These are phyloP conservation scores for Solanum pinnatisectum DNA, from an alignment of 257 asterid genomes.

Conservation along the genomic window DNA sequence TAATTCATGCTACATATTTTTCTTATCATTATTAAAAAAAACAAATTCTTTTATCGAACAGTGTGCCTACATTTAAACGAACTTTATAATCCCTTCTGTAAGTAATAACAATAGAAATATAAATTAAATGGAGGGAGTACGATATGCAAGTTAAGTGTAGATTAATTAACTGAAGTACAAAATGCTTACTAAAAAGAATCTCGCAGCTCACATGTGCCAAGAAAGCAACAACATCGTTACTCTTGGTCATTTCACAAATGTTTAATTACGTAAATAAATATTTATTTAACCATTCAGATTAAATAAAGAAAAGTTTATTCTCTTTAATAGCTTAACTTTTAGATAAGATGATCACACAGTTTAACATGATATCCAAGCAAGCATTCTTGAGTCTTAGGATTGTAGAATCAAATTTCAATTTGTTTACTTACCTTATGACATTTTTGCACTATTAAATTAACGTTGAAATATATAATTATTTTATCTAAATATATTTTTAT, in stretches of 20 bases:
- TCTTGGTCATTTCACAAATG: neutral
- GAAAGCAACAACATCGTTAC: neutral
- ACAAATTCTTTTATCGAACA: neutral
- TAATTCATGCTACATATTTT: neutral
- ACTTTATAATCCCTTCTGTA: neutral
- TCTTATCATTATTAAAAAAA: neutral
- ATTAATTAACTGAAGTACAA: neutral
- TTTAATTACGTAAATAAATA: neutral
- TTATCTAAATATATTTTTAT: neutral
- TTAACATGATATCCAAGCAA: neutral
- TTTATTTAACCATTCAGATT: neutral
- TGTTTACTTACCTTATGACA: neutral
- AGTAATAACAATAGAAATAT: neutral
- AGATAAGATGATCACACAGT: neutral
- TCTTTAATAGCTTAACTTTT: neutral
- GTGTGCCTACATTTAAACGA: neutral
- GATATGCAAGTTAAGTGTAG: neutral
- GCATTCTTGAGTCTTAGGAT: neutral
- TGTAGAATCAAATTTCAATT: neutral
- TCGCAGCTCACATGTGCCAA: neutral
- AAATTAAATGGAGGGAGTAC: neutral
- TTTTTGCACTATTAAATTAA: too few species aligned
- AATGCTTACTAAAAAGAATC: neutral
- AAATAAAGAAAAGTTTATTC: neutral
- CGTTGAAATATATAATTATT: too few species aligned